Evolutionary conservation across 495 filamentous ascomycete species (phyloP), one percentile per base, ranked within the genome.

Genomic region (Xylaria venustula): DNA sequence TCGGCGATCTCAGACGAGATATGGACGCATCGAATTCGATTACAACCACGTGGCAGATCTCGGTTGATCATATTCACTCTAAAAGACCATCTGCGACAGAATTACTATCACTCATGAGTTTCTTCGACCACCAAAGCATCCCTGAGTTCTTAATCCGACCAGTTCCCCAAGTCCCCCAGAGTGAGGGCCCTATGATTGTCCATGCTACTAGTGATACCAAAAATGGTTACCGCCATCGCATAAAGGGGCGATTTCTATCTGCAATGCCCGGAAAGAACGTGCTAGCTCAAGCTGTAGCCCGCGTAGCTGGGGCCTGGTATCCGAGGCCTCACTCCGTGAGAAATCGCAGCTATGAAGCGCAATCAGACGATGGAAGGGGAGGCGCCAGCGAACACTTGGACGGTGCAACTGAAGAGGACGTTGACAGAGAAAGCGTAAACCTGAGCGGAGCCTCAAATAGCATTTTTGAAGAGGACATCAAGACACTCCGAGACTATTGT

Each of bases 381-480:
- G 5, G 7, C 22, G 4, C 22, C 15, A n/a, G 26, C 25, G 40
- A 30, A 45, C 3, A 0, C 20, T 45, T 11, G 15, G 25, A 20
- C 3, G 9, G 5, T 30, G 46, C 6, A 49, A 20, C 14, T 30
- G 75, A 81, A 58, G 72, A 75, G 3, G 75, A 81, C 67, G 7
- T 12, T 3, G 14, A 15, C 14, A 12, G 15, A 4, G 11, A 34
- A 4, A 34, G 11, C 30, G 11, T 34, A 34, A 11, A 34, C 30
- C 30, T 11, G 30, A 34, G 30, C 30, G 30, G 11, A 11, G 11
- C 30, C 23, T 22, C 45, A 50, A 30, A 30, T 19, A 64, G 46
- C 9, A 7, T 2, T 15, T 81, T 82, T 64, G 75, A 81, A 54
- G 71, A 76, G 3, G 76, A 82, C 66, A 37, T 83, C 8, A 37